Percentiles rank a stretch among this genome's conserved stretches.
Conservation (phyloP, 495 filamentous ascomycete genomes). For the Penicillium ucsense region DNA sequence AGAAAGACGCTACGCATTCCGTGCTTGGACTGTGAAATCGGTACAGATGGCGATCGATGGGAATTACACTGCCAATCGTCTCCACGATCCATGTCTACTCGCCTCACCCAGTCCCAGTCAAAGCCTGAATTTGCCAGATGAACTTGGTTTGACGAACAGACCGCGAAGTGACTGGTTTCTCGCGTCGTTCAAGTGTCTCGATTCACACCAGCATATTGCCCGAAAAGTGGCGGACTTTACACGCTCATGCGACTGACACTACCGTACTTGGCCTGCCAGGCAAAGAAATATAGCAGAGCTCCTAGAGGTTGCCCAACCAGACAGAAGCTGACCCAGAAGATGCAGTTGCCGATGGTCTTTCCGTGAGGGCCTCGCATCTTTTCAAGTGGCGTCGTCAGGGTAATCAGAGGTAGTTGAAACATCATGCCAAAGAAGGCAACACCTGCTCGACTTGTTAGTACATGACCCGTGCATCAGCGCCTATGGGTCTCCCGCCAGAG, state of each 20-base stretch:
- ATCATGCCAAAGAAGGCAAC: conserved; percentile 93
- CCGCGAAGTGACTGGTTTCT: too few species aligned
- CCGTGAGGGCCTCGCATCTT: conserved; percentile 65
- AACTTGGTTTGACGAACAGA: too few species aligned
- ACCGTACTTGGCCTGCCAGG: conserved; percentile 97
- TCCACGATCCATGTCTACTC: too few species aligned
- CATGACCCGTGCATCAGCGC: not conserved
- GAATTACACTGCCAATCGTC: too few species aligned
- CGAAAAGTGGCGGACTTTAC: not conserved
- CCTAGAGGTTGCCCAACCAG: conserved; percentile 89
- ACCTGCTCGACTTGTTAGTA: conserved; percentile 35
- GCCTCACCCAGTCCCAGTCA: too few species aligned
- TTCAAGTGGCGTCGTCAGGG: conserved; percentile 66
- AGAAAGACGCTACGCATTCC: too few species aligned
- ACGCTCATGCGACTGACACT: conserved; percentile 42
- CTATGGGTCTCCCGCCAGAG: too few species aligned
- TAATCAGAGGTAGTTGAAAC: conserved; percentile 79
- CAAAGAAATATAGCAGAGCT: conserved; percentile 87
- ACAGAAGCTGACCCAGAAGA: conserved; percentile 94
- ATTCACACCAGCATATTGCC: too few species aligned
- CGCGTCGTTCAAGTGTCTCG: too few species aligned
- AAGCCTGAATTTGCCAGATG: too few species aligned
- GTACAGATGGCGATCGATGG: too few species aligned
- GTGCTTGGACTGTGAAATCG: too few species aligned
- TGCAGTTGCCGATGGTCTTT: conserved; percentile 73